Evolutionary conservation across 1,284 basidiomycete species (phyloP), one percentile per base, ranked within the genome.

Genomic region (Phaffia rhodozyma): DNA sequence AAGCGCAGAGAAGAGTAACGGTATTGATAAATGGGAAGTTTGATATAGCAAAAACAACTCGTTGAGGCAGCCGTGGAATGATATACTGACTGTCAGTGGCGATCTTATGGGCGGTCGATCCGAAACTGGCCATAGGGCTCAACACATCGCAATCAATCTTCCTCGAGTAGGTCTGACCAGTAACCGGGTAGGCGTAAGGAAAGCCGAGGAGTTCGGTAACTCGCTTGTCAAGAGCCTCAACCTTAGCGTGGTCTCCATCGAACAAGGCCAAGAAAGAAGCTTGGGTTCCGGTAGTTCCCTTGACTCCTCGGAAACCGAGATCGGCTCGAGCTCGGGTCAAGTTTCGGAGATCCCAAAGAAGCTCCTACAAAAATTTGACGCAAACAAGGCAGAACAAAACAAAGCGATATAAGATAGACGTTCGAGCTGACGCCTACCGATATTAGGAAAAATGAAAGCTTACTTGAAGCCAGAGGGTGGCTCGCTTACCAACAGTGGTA

Each of bases 401-500:
- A 58, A 1, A 34, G 52, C 13, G 43, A 48, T 16, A 27, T 5
- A 30, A 57, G 0, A 51, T 56, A 21, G 6, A 57, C 65, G 48
- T 23, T 29, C 21, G 32, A n/a, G 38, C 58, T 27, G 50, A 21
- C n/a, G 7, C 43, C 6, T 52, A 6, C 29, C 29, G 13, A 27
- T 29, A 52, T 20, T 34, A 16, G 9, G 20, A 13, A 21, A 29
- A 32, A 55, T 69, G 58, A 67, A 55, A 32, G 68, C 74, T 62
- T 30, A 85, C 86, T 80, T 96, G 91, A 58, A 98, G 87, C 94
- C 96, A 99, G 25, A 98, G 79, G 0, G 92, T 97, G 0, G 91
- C 86, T n/a, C 96, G 84, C 79, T 99, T 99, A n/a, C 96, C 96
- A 51, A 99, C 94, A 0, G 94, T 99, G 1, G 93, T 97, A 62